Evolutionary conservation across 2,329 filamentous ascomycete genomes (phyloP).

Genomic region (Sclerotinia borealis): DNA sequence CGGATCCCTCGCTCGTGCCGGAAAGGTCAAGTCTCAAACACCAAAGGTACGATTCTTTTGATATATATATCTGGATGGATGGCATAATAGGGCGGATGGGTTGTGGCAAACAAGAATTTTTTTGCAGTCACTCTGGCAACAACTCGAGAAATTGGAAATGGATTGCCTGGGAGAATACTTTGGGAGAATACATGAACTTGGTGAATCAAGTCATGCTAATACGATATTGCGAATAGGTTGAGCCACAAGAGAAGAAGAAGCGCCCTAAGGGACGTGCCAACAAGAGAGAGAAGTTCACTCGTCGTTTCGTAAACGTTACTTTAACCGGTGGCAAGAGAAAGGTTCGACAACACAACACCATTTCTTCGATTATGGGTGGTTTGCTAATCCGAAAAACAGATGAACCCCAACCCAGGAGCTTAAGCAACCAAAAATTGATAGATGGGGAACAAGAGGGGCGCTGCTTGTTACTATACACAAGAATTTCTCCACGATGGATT

Average conservation of each 20-base stretch:
- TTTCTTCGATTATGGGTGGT: background rate
- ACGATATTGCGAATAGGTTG: slow-evolving; percentile 53
- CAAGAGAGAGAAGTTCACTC: slow-evolving; percentile 94
- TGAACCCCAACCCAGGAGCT: slow-evolving; percentile 80
- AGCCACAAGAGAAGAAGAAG: slow-evolving; percentile 94
- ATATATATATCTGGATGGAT: background rate
- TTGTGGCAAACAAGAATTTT: background rate
- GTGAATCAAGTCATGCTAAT: slow-evolving; percentile 20
- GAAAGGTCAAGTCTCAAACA: slow-evolving; percentile 97
- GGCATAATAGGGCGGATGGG: background rate
- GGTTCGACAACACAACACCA: slow-evolving; percentile 43
- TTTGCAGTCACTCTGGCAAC: background rate
- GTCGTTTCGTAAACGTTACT: slow-evolving; percentile 97
- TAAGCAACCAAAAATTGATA: slow-evolving; percentile 39
- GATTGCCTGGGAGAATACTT: background rate
- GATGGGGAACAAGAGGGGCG: slow-evolving; percentile 24
- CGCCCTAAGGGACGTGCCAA: slow-evolving; percentile 92
- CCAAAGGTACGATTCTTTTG: slow-evolving; percentile 62
- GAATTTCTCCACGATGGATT: slow-evolving; percentile 6
- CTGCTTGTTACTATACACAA: slow-evolving; percentile 22
- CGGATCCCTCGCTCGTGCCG: slow-evolving; percentile 90
- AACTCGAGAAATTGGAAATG: background rate
- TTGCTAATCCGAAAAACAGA: slow-evolving; percentile 41
- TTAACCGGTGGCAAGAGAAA: slow-evolving; percentile 98
- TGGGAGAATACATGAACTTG: background rate